Percentiles rank a stretch among this genome's conserved stretches.
These are phyloP conservation scores for Castanea sativa DNA, from an alignment of 306 rosid species.

Conservation along the genomic window DNA sequence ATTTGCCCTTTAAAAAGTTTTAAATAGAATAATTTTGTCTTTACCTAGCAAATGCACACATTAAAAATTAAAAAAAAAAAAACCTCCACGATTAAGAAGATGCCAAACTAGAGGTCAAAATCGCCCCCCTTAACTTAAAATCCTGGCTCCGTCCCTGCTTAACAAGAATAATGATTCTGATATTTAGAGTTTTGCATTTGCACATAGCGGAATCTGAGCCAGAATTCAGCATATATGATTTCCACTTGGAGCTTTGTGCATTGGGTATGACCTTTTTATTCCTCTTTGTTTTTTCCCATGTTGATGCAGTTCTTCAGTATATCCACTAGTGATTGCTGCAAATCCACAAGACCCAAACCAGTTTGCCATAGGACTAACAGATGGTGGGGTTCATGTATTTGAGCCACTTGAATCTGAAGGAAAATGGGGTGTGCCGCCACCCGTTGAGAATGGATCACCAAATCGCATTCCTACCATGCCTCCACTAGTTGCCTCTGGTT, in stretches of 20 bases:
- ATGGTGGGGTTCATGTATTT: constrained; percentile 55
- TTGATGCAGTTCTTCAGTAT: constrained; percentile 36
- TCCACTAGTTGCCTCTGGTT: constrained; percentile 43
- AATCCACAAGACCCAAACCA: constrained; percentile 64
- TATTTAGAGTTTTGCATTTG: background rate
- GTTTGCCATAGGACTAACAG: constrained; percentile 58
- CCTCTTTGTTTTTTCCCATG: background rate
- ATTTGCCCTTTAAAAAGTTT: too few relatives aligned
- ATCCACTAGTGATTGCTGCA: constrained; percentile 59
- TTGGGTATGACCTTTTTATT: background rate
- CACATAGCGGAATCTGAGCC: background rate
- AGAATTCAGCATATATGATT: background rate
- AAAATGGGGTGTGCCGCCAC: constrained; percentile 64
- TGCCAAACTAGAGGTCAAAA: too few relatives aligned
- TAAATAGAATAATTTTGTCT: too few relatives aligned
- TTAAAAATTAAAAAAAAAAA: too few relatives aligned
- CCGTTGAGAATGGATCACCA: constrained; percentile 57
- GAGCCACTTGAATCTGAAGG: constrained; percentile 68
- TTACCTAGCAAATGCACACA: too few relatives aligned
- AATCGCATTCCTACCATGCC: constrained; percentile 36
- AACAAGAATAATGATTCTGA: background rate
- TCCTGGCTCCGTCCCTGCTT: too few relatives aligned
- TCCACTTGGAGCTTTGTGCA: background rate
- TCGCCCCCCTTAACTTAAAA: too few relatives aligned
- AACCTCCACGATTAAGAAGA: too few relatives aligned